phyloP scores from a whole-genome alignment of 2,329 filamentous ascomycete genomes.

The Ascochyta pisi region DNA sequence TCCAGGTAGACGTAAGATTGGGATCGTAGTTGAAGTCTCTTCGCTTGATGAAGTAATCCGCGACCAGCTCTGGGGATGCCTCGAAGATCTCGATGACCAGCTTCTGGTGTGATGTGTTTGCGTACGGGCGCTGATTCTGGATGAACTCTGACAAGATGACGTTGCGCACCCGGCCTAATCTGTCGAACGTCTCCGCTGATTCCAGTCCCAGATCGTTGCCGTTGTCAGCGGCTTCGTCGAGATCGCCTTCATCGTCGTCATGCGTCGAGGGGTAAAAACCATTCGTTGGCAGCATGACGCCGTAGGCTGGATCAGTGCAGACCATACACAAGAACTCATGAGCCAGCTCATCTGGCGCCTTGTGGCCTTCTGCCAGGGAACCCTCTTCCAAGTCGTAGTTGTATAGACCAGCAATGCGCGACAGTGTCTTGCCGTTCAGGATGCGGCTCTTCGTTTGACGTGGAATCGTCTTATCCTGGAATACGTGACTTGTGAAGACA shows the following conservation, averaged over 20 bases:
- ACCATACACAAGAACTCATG: conserved; percentile 78
- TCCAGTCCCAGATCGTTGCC: conserved; percentile 71
- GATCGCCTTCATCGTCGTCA: conserved; percentile 60
- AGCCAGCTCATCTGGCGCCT: conserved; percentile 69
- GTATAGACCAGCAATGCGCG: conserved; percentile 62
- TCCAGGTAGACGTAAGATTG: conserved; percentile 91
- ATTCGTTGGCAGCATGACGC: conserved; percentile 75
- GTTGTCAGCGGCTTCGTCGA: conserved; percentile 53
- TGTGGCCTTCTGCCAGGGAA: conserved; percentile 56
- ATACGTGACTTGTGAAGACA: conserved; percentile 71
- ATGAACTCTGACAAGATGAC: conserved; percentile 79
- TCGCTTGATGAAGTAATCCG: conserved; percentile 84
- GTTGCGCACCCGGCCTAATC: conserved; percentile 78
- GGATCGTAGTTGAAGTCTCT: conserved; percentile 83
- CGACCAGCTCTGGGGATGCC: conserved; percentile 82
- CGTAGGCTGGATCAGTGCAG: conserved; percentile 76
- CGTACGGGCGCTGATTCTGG: conserved; percentile 81
- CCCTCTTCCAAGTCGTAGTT: conserved; percentile 51
- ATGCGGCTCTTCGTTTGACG: conserved; percentile 76
- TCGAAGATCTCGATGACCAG: conserved; percentile 81
- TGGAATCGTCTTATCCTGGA: conserved; percentile 76
- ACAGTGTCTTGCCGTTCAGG: conserved; percentile 76
- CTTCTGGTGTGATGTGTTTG: conserved; percentile 79
- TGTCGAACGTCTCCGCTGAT: conserved; percentile 72
- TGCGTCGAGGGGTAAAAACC: conserved; percentile 83